Evolutionary conservation across 129 eudicot species (phyloP).

Genomic region (Saposhnikovia divaricata): DNA sequence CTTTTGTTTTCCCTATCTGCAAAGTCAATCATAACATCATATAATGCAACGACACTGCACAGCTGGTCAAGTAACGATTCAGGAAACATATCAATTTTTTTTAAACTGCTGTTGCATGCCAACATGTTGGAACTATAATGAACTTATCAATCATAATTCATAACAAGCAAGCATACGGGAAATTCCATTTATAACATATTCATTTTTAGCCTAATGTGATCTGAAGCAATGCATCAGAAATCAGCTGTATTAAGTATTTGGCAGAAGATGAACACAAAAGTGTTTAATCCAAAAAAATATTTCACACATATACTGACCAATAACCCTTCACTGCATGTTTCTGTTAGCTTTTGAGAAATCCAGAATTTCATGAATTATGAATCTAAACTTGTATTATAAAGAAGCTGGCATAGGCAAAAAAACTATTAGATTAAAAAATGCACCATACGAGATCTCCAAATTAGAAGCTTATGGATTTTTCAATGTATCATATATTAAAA

Average conservation of each 20-base stretch:
- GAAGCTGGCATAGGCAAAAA: background rate
- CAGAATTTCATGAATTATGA: background rate
- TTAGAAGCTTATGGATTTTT: background rate
- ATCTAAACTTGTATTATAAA: background rate
- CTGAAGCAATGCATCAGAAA: background rate
- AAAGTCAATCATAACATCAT: conserved; percentile 20
- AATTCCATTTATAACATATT: background rate
- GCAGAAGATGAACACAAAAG: background rate
- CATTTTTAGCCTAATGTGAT: background rate
- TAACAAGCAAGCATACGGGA: background rate
- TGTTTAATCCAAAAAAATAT: background rate
- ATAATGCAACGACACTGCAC: conserved; percentile 16
- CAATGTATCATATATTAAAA: background rate
- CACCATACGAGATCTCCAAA: background rate
- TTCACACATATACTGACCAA: background rate
- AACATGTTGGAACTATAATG: background rate
- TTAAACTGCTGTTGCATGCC: background rate
- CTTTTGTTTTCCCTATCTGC: conserved; percentile 93
- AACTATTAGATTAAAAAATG: background rate
- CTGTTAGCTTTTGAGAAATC: background rate
- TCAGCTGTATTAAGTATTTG: background rate
- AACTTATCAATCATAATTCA: background rate
- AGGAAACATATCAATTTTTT: background rate
- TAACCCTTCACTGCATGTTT: background rate
- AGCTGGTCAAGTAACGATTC: conserved; percentile 8